Conservation (phyloP, 495 filamentous ascomycete species). For the Podospora pseudoanserina region DNA sequence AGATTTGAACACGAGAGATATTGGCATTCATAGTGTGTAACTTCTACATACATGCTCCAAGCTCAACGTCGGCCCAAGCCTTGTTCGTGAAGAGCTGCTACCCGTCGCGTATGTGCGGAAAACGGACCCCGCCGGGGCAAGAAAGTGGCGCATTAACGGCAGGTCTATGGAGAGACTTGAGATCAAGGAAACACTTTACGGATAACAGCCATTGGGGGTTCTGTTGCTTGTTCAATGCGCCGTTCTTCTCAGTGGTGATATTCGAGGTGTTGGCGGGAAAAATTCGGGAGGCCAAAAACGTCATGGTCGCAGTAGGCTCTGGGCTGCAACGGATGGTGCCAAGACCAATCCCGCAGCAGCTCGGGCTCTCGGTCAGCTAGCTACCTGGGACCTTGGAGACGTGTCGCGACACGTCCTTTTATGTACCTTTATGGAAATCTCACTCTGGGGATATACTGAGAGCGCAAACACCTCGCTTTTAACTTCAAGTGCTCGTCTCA, state of each 20-base stretch:
- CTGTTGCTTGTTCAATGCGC: not conserved
- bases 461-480: not conserved
- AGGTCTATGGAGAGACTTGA: not conserved
- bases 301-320: not conserved
- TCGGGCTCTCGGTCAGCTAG: no score
- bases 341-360: not conserved
- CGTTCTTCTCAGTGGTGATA: not conserved
- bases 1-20: not conserved
- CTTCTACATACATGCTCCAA: constrained; percentile 47
- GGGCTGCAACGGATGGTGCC: not conserved
- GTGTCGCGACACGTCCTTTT: not conserved
- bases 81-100: constrained; percentile 22
- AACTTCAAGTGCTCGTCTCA: not conserved
- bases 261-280: not conserved
- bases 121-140: constrained; percentile 23
- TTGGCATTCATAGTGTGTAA: not conserved
- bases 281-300: not conserved
- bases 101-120: constrained; percentile 43
- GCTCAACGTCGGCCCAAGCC: constrained; percentile 40
- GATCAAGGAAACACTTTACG: not conserved
- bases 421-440: not conserved
- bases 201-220: not conserved
- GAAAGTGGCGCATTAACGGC: constrained; percentile 17
- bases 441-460: not conserved
- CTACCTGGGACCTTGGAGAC: not conserved